A percentile compares a stretch with the other conserved stretches of the same genome.
These are phyloP conservation scores for Annona squamosa DNA, from an alignment of 164 flowering plant species.

Conservation along the genomic window DNA sequence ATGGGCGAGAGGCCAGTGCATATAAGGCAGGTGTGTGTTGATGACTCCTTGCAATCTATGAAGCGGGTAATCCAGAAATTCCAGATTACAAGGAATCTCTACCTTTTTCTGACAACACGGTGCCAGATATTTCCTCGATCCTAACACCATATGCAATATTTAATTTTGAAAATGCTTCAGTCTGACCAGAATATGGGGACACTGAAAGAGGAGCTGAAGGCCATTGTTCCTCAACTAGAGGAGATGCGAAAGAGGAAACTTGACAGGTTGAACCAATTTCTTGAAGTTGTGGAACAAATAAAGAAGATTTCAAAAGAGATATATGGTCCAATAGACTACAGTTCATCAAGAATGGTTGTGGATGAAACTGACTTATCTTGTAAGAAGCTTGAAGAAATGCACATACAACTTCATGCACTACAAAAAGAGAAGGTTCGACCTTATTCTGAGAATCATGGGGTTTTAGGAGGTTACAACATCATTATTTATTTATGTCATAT, in stretches of 20 bases:
- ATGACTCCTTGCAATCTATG: not conserved
- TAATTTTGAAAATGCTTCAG: constrained; percentile 29
- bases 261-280: constrained; percentile 68
- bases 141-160: not conserved
- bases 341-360: constrained; percentile 21
- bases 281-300: constrained; percentile 56
- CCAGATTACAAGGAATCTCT: not conserved
- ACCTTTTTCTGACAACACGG: not conserved
- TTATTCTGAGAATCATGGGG: not conserved
- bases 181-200: constrained; percentile 56
- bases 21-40: constrained; percentile 37
- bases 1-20: constrained; percentile 51
- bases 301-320: constrained; percentile 51
- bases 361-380: constrained; percentile 83
- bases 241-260: constrained; percentile 76
- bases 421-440: constrained; percentile 77
- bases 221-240: constrained; percentile 64
- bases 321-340: constrained; percentile 18
- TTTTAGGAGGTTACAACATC: not conserved
- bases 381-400: constrained; percentile 80
- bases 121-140: not conserved
- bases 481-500: not conserved
- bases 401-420: constrained; percentile 54
- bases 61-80: not conserved
- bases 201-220: constrained; percentile 67